Percentiles rank a stretch among this genome's conserved stretches.
Evolutionary conservation across 495 filamentous ascomycete species (phyloP).

Genomic region (Parachaetomium inaequale): DNA sequence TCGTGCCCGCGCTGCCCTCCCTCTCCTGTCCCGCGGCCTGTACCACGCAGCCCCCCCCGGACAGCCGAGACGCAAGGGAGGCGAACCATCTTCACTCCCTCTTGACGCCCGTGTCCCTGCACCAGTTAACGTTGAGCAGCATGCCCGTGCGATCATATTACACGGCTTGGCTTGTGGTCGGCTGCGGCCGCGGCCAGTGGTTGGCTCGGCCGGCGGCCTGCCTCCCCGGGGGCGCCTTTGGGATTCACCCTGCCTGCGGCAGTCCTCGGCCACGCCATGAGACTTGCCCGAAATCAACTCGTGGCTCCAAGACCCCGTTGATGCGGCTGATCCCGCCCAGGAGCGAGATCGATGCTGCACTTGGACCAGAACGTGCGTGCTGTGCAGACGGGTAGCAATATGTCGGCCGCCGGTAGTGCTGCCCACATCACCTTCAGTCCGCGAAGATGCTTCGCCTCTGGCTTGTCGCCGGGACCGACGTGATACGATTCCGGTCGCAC

Average conservation of each 20-base stretch:
- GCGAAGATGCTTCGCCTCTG: neutral
- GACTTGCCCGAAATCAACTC: neutral
- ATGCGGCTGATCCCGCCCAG: neutral
- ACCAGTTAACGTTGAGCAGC: neutral
- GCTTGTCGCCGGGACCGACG: neutral
- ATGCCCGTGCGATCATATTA: neutral
- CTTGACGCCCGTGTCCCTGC: neutral
- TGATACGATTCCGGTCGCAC: conserved; percentile 9
- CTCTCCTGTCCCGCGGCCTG: neutral
- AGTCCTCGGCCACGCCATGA: neutral
- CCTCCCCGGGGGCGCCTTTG: neutral
- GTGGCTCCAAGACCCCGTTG: neutral
- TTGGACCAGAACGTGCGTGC: neutral
- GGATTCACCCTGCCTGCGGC: neutral
- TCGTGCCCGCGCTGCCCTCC: neutral
- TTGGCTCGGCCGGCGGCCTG: neutral
- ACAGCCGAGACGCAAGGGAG: neutral
- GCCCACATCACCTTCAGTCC: neutral
- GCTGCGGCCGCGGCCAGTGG: neutral
- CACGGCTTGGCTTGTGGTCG: neutral
- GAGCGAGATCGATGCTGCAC: conserved; percentile 2
- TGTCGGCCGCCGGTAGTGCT: neutral
- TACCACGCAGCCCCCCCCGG: neutral
- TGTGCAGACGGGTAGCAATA: no score
- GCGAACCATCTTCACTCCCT: neutral